Evolutionary conservation across 805 yeast species (phyloP).

Genomic region (Maudiozyma turicensis): DNA sequence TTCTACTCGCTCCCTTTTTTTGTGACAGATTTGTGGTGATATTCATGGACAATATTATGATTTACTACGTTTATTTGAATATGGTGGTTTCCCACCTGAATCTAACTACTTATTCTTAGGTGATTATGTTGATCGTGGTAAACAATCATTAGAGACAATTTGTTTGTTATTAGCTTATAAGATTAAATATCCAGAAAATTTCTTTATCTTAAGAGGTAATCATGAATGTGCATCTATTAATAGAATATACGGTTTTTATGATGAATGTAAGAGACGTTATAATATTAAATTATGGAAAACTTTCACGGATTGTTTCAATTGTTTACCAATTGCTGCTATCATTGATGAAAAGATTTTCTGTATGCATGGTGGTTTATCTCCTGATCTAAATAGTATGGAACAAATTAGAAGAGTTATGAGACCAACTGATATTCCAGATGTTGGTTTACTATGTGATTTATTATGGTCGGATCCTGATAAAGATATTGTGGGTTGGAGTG

Average conservation of each 20-base stretch:
- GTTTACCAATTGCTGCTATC: conserved; percentile 96
- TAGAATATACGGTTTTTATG: conserved; percentile 96
- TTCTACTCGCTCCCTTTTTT: not conserved
- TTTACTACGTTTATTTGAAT: conserved; percentile 87
- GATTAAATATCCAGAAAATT: conserved; percentile 96
- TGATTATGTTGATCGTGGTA: conserved; percentile 98
- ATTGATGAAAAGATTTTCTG: conserved; percentile 96
- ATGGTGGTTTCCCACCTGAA: conserved; percentile 99
- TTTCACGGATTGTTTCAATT: conserved; percentile 95
- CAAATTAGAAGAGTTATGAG: conserved; percentile 98
- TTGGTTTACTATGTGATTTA: conserved; percentile 89
- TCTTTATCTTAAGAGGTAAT: conserved; percentile 92
- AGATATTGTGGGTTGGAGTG: conserved; percentile 97
- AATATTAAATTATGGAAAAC: conserved; percentile 98
- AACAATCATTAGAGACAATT: conserved; percentile 92
- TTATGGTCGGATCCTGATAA: conserved; percentile 99
- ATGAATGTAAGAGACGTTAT: conserved; percentile 96
- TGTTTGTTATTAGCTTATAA: conserved; percentile 90
- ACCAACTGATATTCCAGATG: conserved; percentile 98
- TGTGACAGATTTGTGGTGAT: conserved; percentile 73
- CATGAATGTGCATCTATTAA: conserved; percentile 98
- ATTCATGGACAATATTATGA: conserved; percentile 98
- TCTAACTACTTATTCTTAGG: conserved; percentile 93
- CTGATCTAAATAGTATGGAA: conserved; percentile 96
- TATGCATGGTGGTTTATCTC: conserved; percentile 98